These are phyloP conservation scores for Fusarium mundagurra DNA, from an alignment of 2,329 filamentous ascomycete genomes.

Conservation along the genomic window DNA sequence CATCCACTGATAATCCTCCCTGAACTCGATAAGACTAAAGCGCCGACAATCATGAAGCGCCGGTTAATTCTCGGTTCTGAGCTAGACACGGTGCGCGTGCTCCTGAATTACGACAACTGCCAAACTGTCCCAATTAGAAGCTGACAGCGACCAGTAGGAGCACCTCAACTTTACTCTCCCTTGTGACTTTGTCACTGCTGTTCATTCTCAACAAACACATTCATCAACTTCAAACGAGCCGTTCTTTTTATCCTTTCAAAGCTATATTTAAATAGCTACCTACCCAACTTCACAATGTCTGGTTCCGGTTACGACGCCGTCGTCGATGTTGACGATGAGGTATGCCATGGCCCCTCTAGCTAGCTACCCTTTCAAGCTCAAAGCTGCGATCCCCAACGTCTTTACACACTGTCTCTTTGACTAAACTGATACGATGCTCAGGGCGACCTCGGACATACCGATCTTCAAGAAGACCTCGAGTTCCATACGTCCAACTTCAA, in stretches of 20 bases:
- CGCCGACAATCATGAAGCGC: conserved; percentile 1
- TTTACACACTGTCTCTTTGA: not conserved
- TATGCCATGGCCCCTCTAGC: conserved; percentile 50
- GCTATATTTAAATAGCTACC: not conserved
- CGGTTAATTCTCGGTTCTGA: conserved; percentile 39
- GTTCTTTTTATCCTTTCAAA: not conserved
- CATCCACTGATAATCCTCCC: conserved; percentile 22
- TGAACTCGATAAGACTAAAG: not conserved
- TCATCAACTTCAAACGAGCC: not conserved
- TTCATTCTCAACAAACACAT: conserved; percentile 9
- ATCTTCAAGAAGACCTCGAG: conserved; percentile 98
- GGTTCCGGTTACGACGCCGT: conserved; percentile 96
- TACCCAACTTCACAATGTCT: conserved; percentile 64
- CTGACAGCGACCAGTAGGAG: conserved; percentile 25
- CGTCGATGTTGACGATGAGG: conserved; percentile 96
- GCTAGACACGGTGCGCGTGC: conserved; percentile 34
- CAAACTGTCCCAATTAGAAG: conserved; percentile 43
- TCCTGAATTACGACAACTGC: conserved; percentile 49
- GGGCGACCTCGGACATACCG: conserved; percentile 97
- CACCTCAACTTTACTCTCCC: conserved; percentile 22
- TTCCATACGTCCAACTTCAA: conserved; percentile 94
- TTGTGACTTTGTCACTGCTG: conserved; percentile 3
- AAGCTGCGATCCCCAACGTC: not conserved
- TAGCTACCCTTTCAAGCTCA: conserved; percentile 11
- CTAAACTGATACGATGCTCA: conserved; percentile 51